Evolutionary conservation across 768 basidiomycete species (phyloP), one percentile per base, ranked within the genome.

Genomic region (Phanerochaete sordida): DNA sequence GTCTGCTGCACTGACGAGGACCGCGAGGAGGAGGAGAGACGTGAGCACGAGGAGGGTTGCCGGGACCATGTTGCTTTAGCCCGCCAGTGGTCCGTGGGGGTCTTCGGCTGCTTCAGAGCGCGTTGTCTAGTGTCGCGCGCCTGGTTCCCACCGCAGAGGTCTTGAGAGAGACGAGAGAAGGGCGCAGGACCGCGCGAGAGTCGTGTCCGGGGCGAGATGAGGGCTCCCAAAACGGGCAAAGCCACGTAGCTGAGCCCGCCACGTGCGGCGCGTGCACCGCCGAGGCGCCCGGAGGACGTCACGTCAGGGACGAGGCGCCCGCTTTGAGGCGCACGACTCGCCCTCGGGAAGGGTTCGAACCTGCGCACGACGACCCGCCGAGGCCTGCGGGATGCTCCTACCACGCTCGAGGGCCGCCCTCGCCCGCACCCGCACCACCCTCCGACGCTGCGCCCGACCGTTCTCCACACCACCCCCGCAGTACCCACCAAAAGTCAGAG

Each of bases 1-100:
- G 75, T 94, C 91, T 3, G 84, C 81, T 26, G 88, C 92, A 27
- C 69, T 68, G 3, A 73, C 72, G 35, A 79, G 68, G 50, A 71
- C 58, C 16, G 72, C 60, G 47, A 75, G 60, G 27, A 79, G 62
- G 7, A 77, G 66, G 4, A 78, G 28, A 16, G 66, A 61, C 31
- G 73, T 63, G 21, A 74, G 68, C 58, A 68, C 62, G 43, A 73
- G 56, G 57, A 73, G 60, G 16, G 61, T 57, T 37, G 62, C 50
- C 30, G 70, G 59, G 43, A 68, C 65, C 74, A 72, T 73, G 62
- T 26, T 23, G 27, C 11, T 37, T 54, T 39, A 23, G 43, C 27
- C 50, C 16, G 52, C 57, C 47, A 23, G 50, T n/a, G 39, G 28
- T 24, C 39, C 35, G 24, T 6, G 24, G 27, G 6, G 47, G 47